Percentiles rank a stretch among this genome's conserved stretches.
These are phyloP conservation scores for Kwoniella mangroviensis DNA, from an alignment of 768 basidiomycete species.

Conservation along the genomic window DNA sequence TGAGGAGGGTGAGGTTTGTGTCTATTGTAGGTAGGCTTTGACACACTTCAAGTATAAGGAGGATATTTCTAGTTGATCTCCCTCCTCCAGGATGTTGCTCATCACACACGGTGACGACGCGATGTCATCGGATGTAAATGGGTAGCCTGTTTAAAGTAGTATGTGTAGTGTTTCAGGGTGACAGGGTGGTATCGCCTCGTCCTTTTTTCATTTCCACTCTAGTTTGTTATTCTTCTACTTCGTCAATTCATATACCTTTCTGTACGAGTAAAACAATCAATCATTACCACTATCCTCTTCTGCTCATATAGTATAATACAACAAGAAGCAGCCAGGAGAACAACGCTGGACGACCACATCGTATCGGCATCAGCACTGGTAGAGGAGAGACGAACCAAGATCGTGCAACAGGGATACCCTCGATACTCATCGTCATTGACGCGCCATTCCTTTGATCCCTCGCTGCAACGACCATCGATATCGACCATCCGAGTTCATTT, in stretches of 20 bases:
- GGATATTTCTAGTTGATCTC: no score
- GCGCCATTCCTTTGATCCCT: conserved; percentile 12
- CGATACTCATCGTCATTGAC: not conserved
- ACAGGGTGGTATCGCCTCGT: conserved; percentile 4
- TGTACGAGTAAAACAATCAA: not conserved
- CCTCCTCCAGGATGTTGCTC: no score
- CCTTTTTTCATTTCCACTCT: not conserved
- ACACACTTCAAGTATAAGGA: no score
- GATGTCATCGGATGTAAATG: conserved; percentile 7
- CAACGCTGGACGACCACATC: not conserved
- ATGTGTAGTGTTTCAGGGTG: conserved; percentile 12
- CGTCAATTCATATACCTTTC: conserved; percentile 2
- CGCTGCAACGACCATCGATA: not conserved
- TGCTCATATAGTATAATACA: not conserved
- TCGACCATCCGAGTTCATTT: not conserved
- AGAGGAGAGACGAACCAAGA: not conserved
- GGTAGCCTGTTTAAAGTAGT: not conserved
- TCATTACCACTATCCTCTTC: not conserved
- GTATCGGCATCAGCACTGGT: not conserved
- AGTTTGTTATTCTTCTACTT: conserved; percentile 2
- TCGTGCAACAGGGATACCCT: not conserved
- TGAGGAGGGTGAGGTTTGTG: no score
- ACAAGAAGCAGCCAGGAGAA: not conserved
- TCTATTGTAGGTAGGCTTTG: no score
- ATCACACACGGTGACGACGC: conserved; percentile 16